These are phyloP conservation scores for Verruconis gallopava DNA, from an alignment of 2,329 filamentous ascomycete genomes.

Conservation along the genomic window DNA sequence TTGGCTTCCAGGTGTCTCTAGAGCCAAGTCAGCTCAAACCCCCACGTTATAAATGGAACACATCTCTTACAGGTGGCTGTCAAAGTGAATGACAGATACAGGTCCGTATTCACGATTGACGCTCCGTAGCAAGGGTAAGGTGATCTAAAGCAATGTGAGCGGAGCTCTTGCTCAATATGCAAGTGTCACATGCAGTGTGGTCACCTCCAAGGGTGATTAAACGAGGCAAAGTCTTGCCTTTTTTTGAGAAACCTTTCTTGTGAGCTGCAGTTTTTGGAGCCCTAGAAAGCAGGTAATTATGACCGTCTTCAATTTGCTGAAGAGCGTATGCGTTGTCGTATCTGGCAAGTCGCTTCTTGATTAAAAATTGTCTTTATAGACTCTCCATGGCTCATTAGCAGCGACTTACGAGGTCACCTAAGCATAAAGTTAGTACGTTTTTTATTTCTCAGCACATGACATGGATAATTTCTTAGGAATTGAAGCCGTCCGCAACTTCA, in stretches of 20 bases:
- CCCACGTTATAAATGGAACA: background rate
- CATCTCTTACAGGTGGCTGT: slow-evolving; percentile 40
- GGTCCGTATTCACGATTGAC: slow-evolving; percentile 55
- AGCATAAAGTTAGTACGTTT: too few species aligned
- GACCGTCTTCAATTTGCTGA: slow-evolving; percentile 74
- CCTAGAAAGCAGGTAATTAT: slow-evolving; percentile 61
- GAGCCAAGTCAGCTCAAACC: too few species aligned
- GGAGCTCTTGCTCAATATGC: too few species aligned
- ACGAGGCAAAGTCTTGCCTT: slow-evolving; percentile 63
- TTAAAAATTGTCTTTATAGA: background rate
- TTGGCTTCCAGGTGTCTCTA: slow-evolving; percentile 56
- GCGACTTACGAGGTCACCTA: slow-evolving; percentile 53
- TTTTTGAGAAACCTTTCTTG: slow-evolving; percentile 49
- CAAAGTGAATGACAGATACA: slow-evolving; percentile 51
- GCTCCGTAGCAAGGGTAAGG: slow-evolving; percentile 40
- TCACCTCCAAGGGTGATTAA: slow-evolving; percentile 59
- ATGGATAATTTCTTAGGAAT: too few species aligned
- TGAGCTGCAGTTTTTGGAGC: slow-evolving; percentile 55
- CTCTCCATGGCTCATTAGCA: background rate
- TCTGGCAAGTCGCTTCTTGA: slow-evolving; percentile 29
- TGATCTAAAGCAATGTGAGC: too few species aligned
- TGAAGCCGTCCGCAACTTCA: too few species aligned
- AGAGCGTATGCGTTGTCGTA: slow-evolving; percentile 76
- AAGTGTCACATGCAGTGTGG: slow-evolving; percentile 41
- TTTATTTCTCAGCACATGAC: too few species aligned